Evolutionary conservation across 2,329 filamentous ascomycete species (phyloP), one percentile per base, ranked within the genome.

Genomic region (Pezicula neosporulosa): DNA sequence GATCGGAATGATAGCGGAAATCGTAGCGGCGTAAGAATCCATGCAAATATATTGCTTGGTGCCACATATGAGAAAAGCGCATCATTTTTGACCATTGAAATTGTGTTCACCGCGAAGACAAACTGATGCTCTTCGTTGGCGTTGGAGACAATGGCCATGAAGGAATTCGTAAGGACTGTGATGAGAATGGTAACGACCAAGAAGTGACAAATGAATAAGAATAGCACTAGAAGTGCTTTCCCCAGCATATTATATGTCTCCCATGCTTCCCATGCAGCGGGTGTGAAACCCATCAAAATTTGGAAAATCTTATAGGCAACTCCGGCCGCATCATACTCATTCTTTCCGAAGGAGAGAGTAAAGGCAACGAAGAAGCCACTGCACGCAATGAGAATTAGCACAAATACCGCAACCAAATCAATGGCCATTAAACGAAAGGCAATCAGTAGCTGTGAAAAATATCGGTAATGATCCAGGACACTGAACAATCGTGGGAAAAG

Each of bases 51-150:
- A 65, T 97, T 97, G 13, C 89, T 87, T 0, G 93, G 93, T 1
- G 93, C 89, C 54, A 97, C 82, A 66, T 97, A 97, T 3, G 90
- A 95, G 74, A 97, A 97, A 0, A 97, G 75, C 0, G 91, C 89
- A 67, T 97, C 93, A n/a, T 94, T 96, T 69, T 97, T 97, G 58
- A 97, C 93, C 89, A 96, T 95, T 4, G 90, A 95, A 46, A 97
- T 96, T 4, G 93, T 95, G 66, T 97, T 97, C 68, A 97, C 91
- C 0, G 93, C 93, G 64, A 97, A 97, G 2, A 97, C 72, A 66
- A 96, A 97, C 75, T 86, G 83, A 56, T 97, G 92, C 70, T 97
- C 93, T 67, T 97, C 88, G 49, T 90, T 90, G 7, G 92, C 91
- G 65, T 97, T 97, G 47, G 90, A 90, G 2, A 94, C 90, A 65